A percentile compares a stretch with the other conserved stretches of the same genome.
phyloP scores from a whole-genome alignment of 2,329 filamentous ascomycete species.

The Davidsoniella eucalypti region DNA sequence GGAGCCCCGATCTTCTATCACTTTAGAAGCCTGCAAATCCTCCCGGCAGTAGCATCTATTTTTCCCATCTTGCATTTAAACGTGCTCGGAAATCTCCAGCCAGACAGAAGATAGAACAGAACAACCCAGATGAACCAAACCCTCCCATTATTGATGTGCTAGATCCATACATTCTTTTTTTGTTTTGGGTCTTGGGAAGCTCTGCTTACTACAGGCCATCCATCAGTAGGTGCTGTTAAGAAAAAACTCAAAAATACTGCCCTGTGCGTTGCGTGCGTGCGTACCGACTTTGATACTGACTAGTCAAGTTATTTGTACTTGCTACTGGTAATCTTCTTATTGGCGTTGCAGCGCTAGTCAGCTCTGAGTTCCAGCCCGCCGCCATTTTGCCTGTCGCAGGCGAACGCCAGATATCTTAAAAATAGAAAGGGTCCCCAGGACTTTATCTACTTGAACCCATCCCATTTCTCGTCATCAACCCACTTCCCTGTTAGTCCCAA shows the following conservation, averaged over 20 bases:
- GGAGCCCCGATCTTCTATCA: no score
- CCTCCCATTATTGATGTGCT: constrained; percentile 36
- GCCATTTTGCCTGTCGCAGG: not conserved
- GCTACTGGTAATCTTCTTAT: not conserved
- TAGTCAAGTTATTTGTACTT: not conserved
- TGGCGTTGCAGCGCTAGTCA: not conserved
- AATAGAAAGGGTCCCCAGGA: not conserved
- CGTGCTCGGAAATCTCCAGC: no score
- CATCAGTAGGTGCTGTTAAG: no score
- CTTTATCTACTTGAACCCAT: not conserved
- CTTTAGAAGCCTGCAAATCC: not conserved
- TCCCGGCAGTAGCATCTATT: not conserved
- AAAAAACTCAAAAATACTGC: no score
- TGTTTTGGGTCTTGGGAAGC: no score
- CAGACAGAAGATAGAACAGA: no score
- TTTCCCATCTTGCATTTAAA: not conserved
- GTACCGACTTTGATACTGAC: no score
- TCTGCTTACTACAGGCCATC: no score
- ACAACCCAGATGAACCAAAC: no score
- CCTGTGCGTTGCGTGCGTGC: no score
- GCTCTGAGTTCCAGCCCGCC: not conserved
- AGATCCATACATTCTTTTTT: constrained; percentile 35
- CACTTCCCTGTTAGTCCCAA: not conserved
- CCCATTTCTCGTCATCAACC: not conserved
- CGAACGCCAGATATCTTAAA: not conserved